These are phyloP conservation scores for Trypanosoma cruzi DNA, from an alignment of 208 protist species.

Conservation along the genomic window DNA sequence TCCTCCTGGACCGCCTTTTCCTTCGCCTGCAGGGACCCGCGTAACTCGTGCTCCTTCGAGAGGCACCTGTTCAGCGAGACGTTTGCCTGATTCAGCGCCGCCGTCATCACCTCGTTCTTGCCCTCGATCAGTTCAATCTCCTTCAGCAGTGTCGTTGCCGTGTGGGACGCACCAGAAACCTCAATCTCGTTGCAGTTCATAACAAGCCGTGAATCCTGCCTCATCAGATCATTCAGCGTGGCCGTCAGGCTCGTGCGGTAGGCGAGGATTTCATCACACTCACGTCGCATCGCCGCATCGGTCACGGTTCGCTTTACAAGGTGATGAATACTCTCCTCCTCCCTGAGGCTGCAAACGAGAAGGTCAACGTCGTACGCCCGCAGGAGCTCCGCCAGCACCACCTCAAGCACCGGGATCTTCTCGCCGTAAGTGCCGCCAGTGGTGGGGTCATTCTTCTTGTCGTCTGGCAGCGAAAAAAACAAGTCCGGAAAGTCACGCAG, in stretches of 20 bases:
- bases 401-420: background rate
- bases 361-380: constrained; percentile 16
- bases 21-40: background rate
- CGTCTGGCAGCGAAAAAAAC: constrained; percentile 12
- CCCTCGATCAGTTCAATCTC: constrained; percentile 12
- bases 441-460: constrained; percentile 13
- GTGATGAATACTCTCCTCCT: constrained; percentile 7
- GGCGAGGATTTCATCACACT: background rate
- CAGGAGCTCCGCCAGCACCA: constrained; percentile 3
- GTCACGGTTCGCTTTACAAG: constrained; percentile 16
- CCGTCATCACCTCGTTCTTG: constrained; percentile 9
- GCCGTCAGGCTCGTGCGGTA: constrained; percentile 13
- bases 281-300: constrained; percentile 3
- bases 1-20: background rate
- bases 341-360: constrained; percentile 7
- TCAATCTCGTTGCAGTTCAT: constrained; percentile 9
- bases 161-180: constrained; percentile 5
- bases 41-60: constrained; percentile 6
- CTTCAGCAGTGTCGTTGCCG: background rate
- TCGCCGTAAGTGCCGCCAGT: constrained; percentile 8
- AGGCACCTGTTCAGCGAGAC: background rate
- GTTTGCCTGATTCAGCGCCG: constrained; percentile 1
- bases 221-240: background rate
- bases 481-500: constrained; percentile 20
- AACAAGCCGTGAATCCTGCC: constrained; percentile 1